These are phyloP conservation scores for Boeremia lycopersici DNA, from an alignment of 2,329 filamentous ascomycete species.

Conservation along the genomic window DNA sequence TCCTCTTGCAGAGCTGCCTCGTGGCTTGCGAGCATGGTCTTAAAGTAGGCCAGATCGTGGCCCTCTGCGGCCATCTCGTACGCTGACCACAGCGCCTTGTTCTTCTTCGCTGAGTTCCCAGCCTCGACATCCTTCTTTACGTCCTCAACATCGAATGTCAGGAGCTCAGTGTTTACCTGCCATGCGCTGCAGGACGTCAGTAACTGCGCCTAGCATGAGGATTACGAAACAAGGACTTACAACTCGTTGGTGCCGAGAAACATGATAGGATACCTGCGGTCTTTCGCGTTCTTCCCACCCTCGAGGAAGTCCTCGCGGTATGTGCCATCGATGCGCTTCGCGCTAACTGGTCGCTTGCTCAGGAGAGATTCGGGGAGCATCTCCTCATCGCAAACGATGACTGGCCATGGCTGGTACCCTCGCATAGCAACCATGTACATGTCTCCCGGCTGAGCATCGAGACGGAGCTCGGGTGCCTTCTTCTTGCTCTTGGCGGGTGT, in stretches of 20 bases:
- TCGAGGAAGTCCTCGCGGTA: constrained; percentile 88
- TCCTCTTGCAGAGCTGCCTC: constrained; percentile 62
- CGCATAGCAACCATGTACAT: constrained; percentile 93
- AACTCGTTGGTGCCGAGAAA: constrained; percentile 96
- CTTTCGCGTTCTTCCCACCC: constrained; percentile 81
- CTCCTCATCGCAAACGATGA: constrained; percentile 89
- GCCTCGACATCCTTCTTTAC: constrained; percentile 73
- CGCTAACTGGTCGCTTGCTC: constrained; percentile 80
- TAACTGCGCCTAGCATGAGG: neutral
- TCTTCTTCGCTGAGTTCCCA: constrained; percentile 82
- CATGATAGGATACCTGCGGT: constrained; percentile 93
- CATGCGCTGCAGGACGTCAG: constrained; percentile 69
- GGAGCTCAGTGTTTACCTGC: constrained; percentile 84
- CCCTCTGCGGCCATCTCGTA: constrained; percentile 80
- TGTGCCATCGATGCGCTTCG: constrained; percentile 79
- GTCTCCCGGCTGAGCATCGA: constrained; percentile 87
- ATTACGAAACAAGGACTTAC: constrained; percentile 63
- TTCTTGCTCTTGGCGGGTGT: constrained; percentile 76
- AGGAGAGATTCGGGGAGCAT: constrained; percentile 86
- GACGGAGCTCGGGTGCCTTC: constrained; percentile 69
- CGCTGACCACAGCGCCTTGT: constrained; percentile 78
- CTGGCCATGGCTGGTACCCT: constrained; percentile 93
- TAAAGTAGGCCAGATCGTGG: constrained; percentile 81
- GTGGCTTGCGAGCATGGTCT: constrained; percentile 71
- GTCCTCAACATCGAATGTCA: constrained; percentile 74